Base-by-base conservation (phyloP, 2,329 filamentous ascomycete genomes). In the Cordyceps cateniannulata region DNA sequence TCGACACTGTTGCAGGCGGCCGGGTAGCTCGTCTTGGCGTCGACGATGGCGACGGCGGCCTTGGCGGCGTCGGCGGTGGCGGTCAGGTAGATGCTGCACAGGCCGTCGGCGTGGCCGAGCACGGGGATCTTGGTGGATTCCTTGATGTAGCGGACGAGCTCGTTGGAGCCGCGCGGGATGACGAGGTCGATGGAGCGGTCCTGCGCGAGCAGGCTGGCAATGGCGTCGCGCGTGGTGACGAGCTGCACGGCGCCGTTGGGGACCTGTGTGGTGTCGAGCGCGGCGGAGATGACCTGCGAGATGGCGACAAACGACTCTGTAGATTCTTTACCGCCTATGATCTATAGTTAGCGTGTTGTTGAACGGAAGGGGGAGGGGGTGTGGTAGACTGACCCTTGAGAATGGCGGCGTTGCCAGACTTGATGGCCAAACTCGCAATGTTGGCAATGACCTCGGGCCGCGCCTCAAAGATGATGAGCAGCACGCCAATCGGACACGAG, bases 361-460 rank as follows among this genome's bases (percentile, higher is more conserved):
- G 16, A 3, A n/a, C 8, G 22, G 16, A 5, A 20, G 9, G 18
- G 5, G 12, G 12, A 35, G 29, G 5, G 5, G 7, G 18, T 48
- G 5, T 52, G 18, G n/a, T n/a, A n/a, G 32, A 16, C 63, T 12
- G 68, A 82, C 87, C 93, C 81, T 99, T 99, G 63, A 99, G 80
- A 69, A 99, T 98, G 56, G 93, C 95, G 40, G 95, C 90, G 74
- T 99, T 99, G 69, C 92, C 95, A 14, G 93, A 98, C 74, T 99
- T 99, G 75, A 99, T 90, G 42, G 95, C 93, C 25, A 99, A 81
- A 4, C 93, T 91, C 64, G 95, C 92, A 70, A 99, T 98, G 75
- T 99, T 99, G 71, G 93, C 95, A 70, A 99, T 97, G 65, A 99
- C 95, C 76, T 99, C 95, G 7, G 95, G 95, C 8, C 95, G 89